Evolutionary conservation across 192 early-diverging fungal genomes (phyloP), one percentile per base, ranked within the genome.

Genomic region (Linderina pennispora): DNA sequence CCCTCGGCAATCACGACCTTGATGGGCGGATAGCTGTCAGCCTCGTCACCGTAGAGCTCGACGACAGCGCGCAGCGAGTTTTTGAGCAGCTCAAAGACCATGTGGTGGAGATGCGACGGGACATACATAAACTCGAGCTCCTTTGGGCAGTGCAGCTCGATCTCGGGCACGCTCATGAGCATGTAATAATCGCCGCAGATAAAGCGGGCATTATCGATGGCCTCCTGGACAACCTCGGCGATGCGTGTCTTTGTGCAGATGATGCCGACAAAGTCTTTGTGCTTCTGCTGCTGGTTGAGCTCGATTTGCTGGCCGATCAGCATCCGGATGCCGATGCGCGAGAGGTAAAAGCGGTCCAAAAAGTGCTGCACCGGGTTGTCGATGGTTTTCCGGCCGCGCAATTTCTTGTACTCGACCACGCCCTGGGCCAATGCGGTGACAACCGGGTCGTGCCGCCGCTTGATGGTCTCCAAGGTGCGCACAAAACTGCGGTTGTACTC

Each of bases 301-400:
- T 84, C 80, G 34, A 84, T 78, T 49, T 90, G 88, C 54, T 90
- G 84, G 40, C 87, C 94, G 53, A 98, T 92, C 40, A 98, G 77
- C 89, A 95, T 92, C 40, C 94, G 85, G 60, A 98, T 95, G n/a
- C 94, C 94, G 49, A 97, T 97, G 41, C 94, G 87, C 20, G 89
- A 91, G 82, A 94, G 87, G 71, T 97, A 94, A 75, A 97, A 97
- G 25, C 90, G 82, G 70, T 94, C 92, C 48, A 97, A 65, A 50
- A 97, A 97, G 22, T 81, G 74, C 68, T 97, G 92, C 13, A 94
- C 77, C 32, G 80, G 85, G 15, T 80, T 80, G 65, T 87, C 80
- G 31, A 88, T 77, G 13, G 56, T 36, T n/a, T 43, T 50, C 0
- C 48, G 41, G 26, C 55, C 45, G 40, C 39, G 61, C 33, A 62